phyloP scores from a whole-genome alignment of 768 basidiomycete genomes.

The Fomitopsis pulvina region DNA sequence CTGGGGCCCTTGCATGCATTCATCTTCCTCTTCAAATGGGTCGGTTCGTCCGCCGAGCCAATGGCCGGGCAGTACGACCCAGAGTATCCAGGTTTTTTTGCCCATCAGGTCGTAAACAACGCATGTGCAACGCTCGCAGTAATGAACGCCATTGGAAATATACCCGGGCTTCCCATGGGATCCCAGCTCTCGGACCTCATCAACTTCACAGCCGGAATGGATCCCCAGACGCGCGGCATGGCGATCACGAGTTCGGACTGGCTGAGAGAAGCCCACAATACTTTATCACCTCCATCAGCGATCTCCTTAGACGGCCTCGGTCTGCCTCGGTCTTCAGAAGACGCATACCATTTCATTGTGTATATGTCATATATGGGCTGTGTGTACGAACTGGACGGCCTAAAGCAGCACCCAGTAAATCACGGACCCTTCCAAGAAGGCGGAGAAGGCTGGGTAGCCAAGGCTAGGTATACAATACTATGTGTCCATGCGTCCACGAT shows the following conservation, averaged over 20 bases:
- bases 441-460: conserved; percentile 79
- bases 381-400: conserved; percentile 90
- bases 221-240: conserved; percentile 77
- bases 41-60: conserved; percentile 44
- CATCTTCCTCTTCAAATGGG: conserved; percentile 96
- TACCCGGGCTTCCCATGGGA: conserved; percentile 56
- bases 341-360: conserved; percentile 96
- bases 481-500: conserved; percentile 5
- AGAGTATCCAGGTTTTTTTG: conserved; percentile 85
- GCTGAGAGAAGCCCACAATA: conserved; percentile 83
- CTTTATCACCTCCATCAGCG: conserved; percentile 84
- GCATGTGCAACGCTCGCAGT: conserved; percentile 96
- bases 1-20: conserved; percentile 84
- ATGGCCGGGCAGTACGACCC: conserved; percentile 52
- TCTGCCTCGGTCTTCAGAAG: conserved; percentile 56
- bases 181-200: conserved; percentile 66
- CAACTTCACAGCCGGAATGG: conserved; percentile 80
- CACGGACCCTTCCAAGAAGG: conserved; percentile 68
- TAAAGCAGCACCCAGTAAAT: conserved; percentile 70
- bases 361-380: conserved; percentile 82
- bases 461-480: conserved; percentile 52
- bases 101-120: conserved; percentile 92
- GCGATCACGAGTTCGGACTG: conserved; percentile 77
- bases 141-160: conserved; percentile 84
- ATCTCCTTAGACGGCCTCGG: conserved; percentile 84